Evolutionary conservation across 768 basidiomycete genomes (phyloP).

Genomic region (Candolleomyces efflorescens): DNA sequence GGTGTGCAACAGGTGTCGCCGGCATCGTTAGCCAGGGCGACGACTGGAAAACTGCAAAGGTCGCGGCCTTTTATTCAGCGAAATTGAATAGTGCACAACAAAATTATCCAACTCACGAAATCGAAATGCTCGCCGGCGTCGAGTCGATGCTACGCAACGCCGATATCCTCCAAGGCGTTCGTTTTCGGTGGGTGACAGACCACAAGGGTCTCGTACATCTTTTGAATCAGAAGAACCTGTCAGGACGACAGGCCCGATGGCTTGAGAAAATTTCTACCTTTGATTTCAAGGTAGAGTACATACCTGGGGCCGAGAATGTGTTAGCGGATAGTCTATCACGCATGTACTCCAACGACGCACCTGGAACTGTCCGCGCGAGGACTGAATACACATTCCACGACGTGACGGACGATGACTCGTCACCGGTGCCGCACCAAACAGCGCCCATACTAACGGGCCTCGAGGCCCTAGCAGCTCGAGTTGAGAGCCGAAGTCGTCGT

Average conservation of each 20-base stretch:
- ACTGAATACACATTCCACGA: conserved; percentile 18
- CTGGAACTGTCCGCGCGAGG: conserved; percentile 14
- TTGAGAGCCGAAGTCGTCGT: conserved; percentile 16
- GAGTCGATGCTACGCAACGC: conserved; percentile 28
- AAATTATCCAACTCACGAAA: conserved; percentile 35
- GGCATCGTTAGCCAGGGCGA: conserved; percentile 22
- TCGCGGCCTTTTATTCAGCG: conserved; percentile 29
- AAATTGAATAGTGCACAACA: conserved; percentile 31
- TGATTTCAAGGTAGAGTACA: conserved; percentile 28
- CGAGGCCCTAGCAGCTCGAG: background rate
- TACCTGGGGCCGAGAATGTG: conserved; percentile 32
- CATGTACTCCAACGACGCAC: conserved; percentile 17
- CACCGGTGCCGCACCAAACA: background rate
- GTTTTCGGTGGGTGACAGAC: conserved; percentile 28
- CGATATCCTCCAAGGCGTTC: conserved; percentile 23
- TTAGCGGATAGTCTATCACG: conserved; percentile 37
- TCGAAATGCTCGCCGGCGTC: conserved; percentile 30
- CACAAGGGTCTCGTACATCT: conserved; percentile 28
- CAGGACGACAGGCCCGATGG: conserved; percentile 33
- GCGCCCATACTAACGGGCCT: background rate
- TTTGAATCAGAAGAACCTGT: conserved; percentile 30
- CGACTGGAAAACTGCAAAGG: conserved; percentile 16
- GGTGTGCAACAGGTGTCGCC: conserved; percentile 22
- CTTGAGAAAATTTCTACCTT: conserved; percentile 34
- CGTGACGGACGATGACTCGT: conserved; percentile 13